A percentile compares a stretch with the other conserved stretches of the same genome.
phyloP scores from a whole-genome alignment of 345 rosid species.

The Gossypium raimondii region DNA sequence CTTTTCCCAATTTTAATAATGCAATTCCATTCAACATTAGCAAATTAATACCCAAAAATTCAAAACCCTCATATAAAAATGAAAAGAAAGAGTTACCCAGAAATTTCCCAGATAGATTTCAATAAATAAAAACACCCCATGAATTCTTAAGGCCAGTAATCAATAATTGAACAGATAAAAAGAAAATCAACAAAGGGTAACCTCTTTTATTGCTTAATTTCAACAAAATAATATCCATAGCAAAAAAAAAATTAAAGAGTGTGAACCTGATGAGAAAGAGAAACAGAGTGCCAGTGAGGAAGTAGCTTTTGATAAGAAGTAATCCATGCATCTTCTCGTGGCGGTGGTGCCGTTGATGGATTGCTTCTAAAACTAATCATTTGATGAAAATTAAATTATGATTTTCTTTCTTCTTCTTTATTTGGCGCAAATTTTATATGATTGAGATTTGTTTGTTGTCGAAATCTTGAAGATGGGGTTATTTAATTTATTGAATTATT shows the following conservation, averaged over 20 bases:
- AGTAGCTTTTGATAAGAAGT: constrained; percentile 28
- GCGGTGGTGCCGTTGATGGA: constrained; percentile 26
- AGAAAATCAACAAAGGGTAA: background rate
- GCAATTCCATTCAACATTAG: background rate
- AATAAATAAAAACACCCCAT: background rate
- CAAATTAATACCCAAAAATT: background rate
- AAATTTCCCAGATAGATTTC: too few species aligned
- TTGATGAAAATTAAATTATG: background rate
- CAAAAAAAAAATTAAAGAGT: background rate
- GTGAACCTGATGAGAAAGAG: constrained; percentile 48
- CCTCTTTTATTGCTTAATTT: background rate
- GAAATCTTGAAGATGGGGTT: constrained; percentile 3
- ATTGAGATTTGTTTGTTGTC: background rate
- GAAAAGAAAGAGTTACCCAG: too few species aligned
- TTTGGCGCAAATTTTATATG: background rate
- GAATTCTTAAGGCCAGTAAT: background rate
- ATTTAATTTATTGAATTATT: background rate
- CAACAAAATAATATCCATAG: background rate
- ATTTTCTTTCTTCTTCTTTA: background rate
- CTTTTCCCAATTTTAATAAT: background rate
- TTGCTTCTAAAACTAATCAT: constrained; percentile 23
- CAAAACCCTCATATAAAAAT: too few species aligned
- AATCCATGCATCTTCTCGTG: constrained; percentile 62
- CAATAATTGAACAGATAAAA: background rate
- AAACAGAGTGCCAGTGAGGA: constrained; percentile 57